phyloP scores from a whole-genome alignment of 805 yeast species.

The Starmera pachycereana region DNA sequence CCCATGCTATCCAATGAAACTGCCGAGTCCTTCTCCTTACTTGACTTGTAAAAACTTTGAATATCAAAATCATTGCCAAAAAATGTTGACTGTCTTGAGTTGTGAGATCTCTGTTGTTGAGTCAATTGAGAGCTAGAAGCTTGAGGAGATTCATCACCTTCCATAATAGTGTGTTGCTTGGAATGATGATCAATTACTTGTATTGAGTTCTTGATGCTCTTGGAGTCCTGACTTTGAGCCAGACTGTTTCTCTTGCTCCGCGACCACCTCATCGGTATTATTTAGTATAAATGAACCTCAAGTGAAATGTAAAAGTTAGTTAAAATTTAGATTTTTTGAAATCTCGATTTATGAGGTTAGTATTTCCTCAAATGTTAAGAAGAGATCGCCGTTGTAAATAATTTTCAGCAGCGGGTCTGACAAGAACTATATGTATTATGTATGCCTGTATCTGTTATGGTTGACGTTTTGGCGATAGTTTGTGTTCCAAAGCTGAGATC shows the following conservation, averaged over 20 bases:
- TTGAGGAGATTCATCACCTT: not conserved
- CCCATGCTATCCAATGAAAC: not conserved
- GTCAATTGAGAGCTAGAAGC: not conserved
- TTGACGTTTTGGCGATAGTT: too few species aligned
- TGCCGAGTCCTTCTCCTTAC: not conserved
- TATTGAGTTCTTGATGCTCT: not conserved
- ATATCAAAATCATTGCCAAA: too few species aligned
- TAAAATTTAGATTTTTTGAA: too few species aligned
- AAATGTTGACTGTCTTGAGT: not conserved
- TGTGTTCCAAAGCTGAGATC: too few species aligned
- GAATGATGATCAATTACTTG: not conserved
- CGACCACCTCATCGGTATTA: conserved; percentile 24
- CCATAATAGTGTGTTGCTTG: not conserved
- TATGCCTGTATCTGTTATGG: too few species aligned
- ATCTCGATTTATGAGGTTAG: too few species aligned
- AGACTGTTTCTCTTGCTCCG: conserved; percentile 17
- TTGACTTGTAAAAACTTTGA: not conserved
- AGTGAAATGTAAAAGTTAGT: too few species aligned
- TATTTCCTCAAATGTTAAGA: too few species aligned
- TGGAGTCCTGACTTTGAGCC: conserved; percentile 3
- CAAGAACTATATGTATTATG: too few species aligned
- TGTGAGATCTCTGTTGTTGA: not conserved
- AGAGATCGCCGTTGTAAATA: too few species aligned
- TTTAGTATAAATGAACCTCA: too few species aligned
- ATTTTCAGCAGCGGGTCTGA: too few species aligned